A percentile compares a stretch with the other conserved stretches of the same genome.
These are phyloP conservation scores for Xylaria sp. DNA, from an alignment of 2,329 filamentous ascomycete genomes.

Conservation along the genomic window DNA sequence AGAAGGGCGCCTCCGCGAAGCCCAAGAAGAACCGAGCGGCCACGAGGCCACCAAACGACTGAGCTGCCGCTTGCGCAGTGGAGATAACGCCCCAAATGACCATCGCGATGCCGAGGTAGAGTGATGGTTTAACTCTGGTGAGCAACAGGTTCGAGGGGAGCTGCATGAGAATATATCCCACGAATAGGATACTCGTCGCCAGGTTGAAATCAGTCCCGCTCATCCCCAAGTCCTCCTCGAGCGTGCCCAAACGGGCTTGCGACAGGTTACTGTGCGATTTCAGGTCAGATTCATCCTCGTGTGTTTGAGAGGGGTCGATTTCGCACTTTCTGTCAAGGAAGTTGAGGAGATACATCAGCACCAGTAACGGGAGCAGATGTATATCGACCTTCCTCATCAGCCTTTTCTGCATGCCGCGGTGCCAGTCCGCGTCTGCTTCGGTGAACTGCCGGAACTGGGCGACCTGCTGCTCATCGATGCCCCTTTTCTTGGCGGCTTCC, in stretches of 20 bases:
- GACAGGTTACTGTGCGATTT: constrained; percentile 51
- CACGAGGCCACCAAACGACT: constrained; percentile 50
- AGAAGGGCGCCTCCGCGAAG: constrained; percentile 57
- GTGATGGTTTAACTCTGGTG: constrained; percentile 57
- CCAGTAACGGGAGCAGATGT: constrained; percentile 57
- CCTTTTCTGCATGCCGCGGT: constrained; percentile 38
- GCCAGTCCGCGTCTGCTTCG: constrained; percentile 38
- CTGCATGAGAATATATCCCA: constrained; percentile 66
- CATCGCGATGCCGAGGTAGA: constrained; percentile 58
- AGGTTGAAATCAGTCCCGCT: constrained; percentile 62
- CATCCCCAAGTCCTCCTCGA: constrained; percentile 60
- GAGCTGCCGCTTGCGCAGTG: constrained; percentile 53
- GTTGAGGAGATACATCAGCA: constrained; percentile 62
- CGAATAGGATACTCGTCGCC: constrained; percentile 60
- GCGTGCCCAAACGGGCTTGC: constrained; percentile 58
- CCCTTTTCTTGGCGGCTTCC: constrained; percentile 15
- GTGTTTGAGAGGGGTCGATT: background rate
- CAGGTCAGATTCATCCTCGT: constrained; percentile 5
- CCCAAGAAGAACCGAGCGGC: constrained; percentile 55
- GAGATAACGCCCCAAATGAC: constrained; percentile 44
- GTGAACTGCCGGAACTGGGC: constrained; percentile 37
- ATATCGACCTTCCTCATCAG: constrained; percentile 58
- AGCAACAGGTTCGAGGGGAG: constrained; percentile 65
- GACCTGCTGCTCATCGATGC: constrained; percentile 35
- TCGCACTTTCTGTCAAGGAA: constrained; percentile 55